These are phyloP conservation scores for Herpetospermum pedunculosum DNA, from an alignment of 306 rosid genomes.

Conservation along the genomic window DNA sequence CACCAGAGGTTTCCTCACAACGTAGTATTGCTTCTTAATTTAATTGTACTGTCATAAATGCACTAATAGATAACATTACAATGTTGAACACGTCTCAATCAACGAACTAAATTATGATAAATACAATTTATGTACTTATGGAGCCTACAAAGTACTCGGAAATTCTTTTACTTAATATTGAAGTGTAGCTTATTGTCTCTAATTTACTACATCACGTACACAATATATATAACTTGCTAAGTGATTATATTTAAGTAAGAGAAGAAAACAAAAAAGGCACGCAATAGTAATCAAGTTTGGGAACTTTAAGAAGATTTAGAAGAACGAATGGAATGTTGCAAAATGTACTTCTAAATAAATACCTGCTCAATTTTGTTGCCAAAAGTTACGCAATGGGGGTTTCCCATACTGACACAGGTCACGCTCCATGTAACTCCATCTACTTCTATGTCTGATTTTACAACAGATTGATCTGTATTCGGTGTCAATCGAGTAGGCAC, in stretches of 20 bases:
- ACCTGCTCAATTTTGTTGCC: conserved; percentile 58
- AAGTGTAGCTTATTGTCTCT: neutral
- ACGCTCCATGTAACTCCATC: conserved; percentile 81
- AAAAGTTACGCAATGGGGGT: conserved; percentile 81
- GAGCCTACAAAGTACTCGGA: neutral
- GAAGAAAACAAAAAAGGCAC: neutral
- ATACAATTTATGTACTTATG: neutral
- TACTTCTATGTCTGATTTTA: conserved; percentile 52
- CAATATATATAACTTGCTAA: neutral
- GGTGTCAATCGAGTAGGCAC: conserved; percentile 63
- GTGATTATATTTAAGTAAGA: neutral
- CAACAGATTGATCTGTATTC: conserved; percentile 46
- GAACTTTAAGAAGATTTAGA: neutral
- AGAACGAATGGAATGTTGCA: neutral
- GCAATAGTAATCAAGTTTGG: neutral
- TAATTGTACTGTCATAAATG: neutral
- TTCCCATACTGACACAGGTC: conserved; percentile 97
- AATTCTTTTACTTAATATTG: neutral
- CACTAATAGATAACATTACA: neutral
- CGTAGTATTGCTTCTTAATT: neutral
- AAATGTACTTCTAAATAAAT: neutral
- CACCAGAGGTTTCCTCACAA: neutral
- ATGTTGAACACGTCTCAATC: neutral
- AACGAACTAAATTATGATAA: neutral
- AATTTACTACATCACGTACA: neutral